Evolutionary conservation across 108 stramenopile genomes (phyloP).

Genomic region (Nitzschia putrida): DNA sequence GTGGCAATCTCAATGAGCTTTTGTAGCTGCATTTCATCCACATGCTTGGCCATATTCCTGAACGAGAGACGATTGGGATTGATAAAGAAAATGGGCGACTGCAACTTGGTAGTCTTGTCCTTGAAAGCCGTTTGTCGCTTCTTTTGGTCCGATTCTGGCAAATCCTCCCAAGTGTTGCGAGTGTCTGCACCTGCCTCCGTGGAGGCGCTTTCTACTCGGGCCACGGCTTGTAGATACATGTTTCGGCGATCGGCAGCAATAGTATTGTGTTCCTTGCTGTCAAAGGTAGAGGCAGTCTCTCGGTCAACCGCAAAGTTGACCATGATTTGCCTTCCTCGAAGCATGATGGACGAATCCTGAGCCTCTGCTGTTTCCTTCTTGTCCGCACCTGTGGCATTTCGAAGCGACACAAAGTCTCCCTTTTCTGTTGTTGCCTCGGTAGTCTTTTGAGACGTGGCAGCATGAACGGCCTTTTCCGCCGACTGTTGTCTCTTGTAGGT

Average conservation of each 20-base stretch:
- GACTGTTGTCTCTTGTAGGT: conserved; percentile 50
- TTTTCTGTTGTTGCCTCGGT: conserved; percentile 6
- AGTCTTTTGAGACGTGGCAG: conserved; percentile 1
- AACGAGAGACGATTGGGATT: conserved; percentile 89
- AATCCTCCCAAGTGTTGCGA: conserved; percentile 65
- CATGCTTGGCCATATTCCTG: conserved; percentile 88
- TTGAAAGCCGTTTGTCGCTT: conserved; percentile 87
- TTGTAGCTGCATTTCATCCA: conserved; percentile 84
- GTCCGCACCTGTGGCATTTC: conserved; percentile 5
- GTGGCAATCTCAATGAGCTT: conserved; percentile 71
- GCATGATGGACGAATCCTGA: conserved; percentile 33
- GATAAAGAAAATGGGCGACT: conserved; percentile 96
- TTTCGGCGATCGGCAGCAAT: conserved; percentile 68
- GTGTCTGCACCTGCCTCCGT: conserved; percentile 42
- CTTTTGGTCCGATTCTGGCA: conserved; percentile 84
- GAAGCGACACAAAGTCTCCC: conserved; percentile 23
- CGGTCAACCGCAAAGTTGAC: conserved; percentile 81
- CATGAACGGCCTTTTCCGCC: conserved; percentile 29
- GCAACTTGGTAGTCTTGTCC: conserved; percentile 93
- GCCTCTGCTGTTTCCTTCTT: not conserved
- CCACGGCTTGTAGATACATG: conserved; percentile 92
- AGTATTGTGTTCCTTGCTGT: conserved; percentile 47
- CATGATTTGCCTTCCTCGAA: conserved; percentile 64
- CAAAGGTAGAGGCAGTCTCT: conserved; percentile 74
- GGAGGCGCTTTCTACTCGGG: conserved; percentile 63